Evolutionary conservation across 352 stramenopile genomes (phyloP), one percentile per base, ranked within the genome.

Genomic region (Phytophthora megakarya): DNA sequence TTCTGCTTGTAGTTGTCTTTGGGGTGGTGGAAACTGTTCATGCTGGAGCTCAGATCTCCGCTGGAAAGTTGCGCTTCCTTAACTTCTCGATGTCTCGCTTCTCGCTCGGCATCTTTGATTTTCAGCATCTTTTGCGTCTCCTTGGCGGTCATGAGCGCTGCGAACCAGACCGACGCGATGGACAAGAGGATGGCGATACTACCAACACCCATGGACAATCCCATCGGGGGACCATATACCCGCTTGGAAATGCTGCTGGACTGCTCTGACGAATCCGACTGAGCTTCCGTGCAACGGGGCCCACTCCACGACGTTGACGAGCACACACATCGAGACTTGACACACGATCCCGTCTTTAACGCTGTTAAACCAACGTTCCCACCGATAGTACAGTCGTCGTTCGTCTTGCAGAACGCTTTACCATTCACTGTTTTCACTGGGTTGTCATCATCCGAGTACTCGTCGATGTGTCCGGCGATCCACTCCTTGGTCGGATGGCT

Each of bases 371-470:
- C 42, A 7, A 75, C 52, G 6, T 11, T 38, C 5, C 56, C 64
- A 5, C 72, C 79, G 25, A 88, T 65, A 0, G 81, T 88, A 37
- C 84, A 92, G 60, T 92, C 81, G 28, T 78, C 69, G 56, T 89
- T 67, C 2, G 23, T 70, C 8, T 44, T 69, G 53, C 81, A 90
- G 33, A 86, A 88, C 0, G 70, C 84, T 8, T 65, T 72, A 9
- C 84, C 80, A 7, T 68, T 61, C 7, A 92, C 83, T 0, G 55
- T 65, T 18, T 80, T 70, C 15, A 69, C 35, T 5, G 67, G 67
- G 49, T 90, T 90, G 54, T 83, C 75, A 42, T 69, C 38, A 54
- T 93, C 84, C 40, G 73, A 66, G 62, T 80, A 93, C 65, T 85
- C 73, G 37, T 81, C 72, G 18, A 88, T 67, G 51, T 90, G 84